phyloP scores from a whole-genome alignment of 768 basidiomycete genomes.

The Mycena filopes region DNA sequence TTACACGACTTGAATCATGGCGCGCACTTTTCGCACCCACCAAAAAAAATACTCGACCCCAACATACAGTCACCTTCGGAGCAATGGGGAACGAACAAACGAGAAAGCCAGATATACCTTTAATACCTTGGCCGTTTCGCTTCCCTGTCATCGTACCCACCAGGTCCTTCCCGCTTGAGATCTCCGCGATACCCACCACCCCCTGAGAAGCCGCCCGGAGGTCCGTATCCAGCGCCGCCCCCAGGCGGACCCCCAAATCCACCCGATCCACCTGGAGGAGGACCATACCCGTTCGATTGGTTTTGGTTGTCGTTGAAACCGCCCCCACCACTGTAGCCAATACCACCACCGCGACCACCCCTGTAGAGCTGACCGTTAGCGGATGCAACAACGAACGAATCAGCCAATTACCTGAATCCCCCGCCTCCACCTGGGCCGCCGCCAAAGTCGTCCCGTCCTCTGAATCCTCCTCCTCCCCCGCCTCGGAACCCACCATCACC shows the following conservation, averaged over 20 bases:
- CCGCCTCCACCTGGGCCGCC: conserved; percentile 47
- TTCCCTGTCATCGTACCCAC: conserved; percentile 86
- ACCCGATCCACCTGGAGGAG: conserved; percentile 51
- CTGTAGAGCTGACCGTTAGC: conserved; percentile 40
- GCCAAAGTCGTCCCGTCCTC: conserved; percentile 50
- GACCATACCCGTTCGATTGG: conserved; percentile 63
- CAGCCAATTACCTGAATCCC: conserved; percentile 59
- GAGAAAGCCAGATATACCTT: conserved; percentile 50
- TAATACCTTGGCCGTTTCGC: conserved; percentile 85
- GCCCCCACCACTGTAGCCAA: conserved; percentile 67
- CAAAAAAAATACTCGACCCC: conserved; percentile 26
- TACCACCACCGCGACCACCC: conserved; percentile 77
- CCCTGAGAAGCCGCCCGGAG: conserved; percentile 51
- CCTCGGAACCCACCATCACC: conserved; percentile 29
- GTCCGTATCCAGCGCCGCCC: conserved; percentile 55
- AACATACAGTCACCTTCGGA: conserved; percentile 33
- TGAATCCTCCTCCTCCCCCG: conserved; percentile 35
- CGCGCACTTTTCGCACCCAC: conserved; percentile 12
- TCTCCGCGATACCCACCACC: conserved; percentile 75
- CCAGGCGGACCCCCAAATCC: conserved; percentile 56
- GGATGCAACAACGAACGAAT: not conserved
- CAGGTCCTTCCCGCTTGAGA: conserved; percentile 81
- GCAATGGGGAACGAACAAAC: conserved; percentile 38
- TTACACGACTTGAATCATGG: conserved; percentile 22
- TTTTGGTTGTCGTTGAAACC: conserved; percentile 64